Percentiles rank a stretch among this genome's conserved stretches.
phyloP scores from a whole-genome alignment of 179 eudicot genomes.

The Gypsophila paniculata region DNA sequence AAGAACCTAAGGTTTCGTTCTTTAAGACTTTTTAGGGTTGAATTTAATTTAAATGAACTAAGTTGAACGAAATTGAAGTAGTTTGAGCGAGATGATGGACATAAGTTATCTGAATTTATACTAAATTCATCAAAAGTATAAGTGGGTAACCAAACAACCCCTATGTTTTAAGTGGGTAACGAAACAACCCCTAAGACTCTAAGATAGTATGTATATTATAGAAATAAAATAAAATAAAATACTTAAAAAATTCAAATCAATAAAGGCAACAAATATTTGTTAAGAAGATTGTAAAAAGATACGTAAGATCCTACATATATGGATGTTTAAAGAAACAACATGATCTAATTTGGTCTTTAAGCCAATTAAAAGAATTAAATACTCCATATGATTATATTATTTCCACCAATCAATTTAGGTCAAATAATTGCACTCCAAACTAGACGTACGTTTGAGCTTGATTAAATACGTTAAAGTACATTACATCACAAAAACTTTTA shows the following conservation, averaged over 20 bases:
- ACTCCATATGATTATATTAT: neutral
- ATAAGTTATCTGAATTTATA: no score
- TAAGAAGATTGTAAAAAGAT: neutral
- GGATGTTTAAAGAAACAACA: neutral
- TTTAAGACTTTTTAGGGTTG: no score
- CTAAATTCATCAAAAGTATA: no score
- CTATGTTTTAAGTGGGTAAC: no score
- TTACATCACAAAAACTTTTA: constrained; percentile 5
- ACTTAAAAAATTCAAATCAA: neutral
- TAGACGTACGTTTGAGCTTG: neutral
- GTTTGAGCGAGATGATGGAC: no score
- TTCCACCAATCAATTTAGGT: neutral
- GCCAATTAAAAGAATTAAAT: neutral
- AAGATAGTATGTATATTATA: no score
- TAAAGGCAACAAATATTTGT: neutral
- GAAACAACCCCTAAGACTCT: no score
- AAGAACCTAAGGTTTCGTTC: no score
- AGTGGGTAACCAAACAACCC: no score
- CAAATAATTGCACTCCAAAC: neutral
- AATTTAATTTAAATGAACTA: no score
- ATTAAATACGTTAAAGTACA: no score
- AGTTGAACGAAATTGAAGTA: no score
- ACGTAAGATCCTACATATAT: constrained; percentile 16
- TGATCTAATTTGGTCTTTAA: neutral
- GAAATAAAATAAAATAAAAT: neutral